Base-by-base conservation (phyloP, 257 asterid species). In the Solanum chaucha region DNA sequence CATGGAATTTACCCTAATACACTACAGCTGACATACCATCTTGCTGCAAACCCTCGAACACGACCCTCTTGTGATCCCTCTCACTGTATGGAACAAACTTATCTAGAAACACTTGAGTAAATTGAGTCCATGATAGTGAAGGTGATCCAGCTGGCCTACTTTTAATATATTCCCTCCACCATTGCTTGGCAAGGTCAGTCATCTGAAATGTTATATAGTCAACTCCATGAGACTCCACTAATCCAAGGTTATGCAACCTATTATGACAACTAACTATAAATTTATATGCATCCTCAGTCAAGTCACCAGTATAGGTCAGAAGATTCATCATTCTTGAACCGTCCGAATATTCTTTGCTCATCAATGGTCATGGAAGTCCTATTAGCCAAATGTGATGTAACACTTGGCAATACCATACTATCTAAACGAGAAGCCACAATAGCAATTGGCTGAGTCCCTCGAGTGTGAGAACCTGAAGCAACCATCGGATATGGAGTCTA, bases 31-130 rank as follows among this genome's bases (percentile, higher is more conserved):
- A 17, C 1, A 55, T 55, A 55, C 10, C 4, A 55, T 55, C n/a
- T 55, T 17, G n/a, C 2, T 55, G n/a, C n/a, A 19, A 55, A 17
- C 61, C 61, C 61, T 51, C 9, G 1, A 55, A 17, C 10, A 0
- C 0, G 4, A 0, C n/a, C 10, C 10, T 17, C n/a, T 17, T 17
- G 0, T 1, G n/a, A 1, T 55, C n/a, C 4, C 1, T 55, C 1
- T 55, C 64, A 55, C 64, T 55, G 4, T 1, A 17, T 55, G n/a
- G 10, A 17, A 2, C 4, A 55, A 55, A 55, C 1, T 55, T 55
- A 17, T 55, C n/a, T 17, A 55, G n/a, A 55, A 55, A 55, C 10
- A 17, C 64, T 55, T 17, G 64, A 55, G 64, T 55, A 55, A 55
- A 55, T 6, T 55, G 0, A 17, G 10, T 55, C n/a, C n/a, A 55